Base-by-base conservation (phyloP, 768 basidiomycete genomes). In the Strobilomyces dryophilus region DNA sequence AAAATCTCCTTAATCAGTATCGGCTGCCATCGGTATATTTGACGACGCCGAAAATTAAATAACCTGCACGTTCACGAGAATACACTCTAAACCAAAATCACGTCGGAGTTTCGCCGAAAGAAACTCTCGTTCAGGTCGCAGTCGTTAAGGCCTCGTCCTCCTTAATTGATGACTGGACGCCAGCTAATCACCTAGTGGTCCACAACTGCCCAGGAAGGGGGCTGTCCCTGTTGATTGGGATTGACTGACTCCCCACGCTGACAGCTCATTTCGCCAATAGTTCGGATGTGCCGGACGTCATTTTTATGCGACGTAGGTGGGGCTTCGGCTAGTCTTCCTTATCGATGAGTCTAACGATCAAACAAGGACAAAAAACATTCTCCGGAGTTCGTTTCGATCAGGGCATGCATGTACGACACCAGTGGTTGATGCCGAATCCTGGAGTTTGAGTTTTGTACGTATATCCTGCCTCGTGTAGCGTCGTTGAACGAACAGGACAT, bases 1-100 rank as follows among this genome's bases (percentile, higher is more conserved):
- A 64, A 36, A 49, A 47, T 56, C 14, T 15, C 52, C 54, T 52
- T 60, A 51, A 53, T 35, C 45, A 54, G 52, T 35, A 54, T 45
- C 27, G 20, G 20, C 45, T 12, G 26, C 51, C 27, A 35, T 51
- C 45, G 14, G 24, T 35, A 42, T 29, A 54, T 32, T 42, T 26
- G 45, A 41, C 48, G 37, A 21, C 20, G 17, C 20, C 27, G 44
- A 31, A 29, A 40, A 31, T 46, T 24, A 24, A 24, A 24, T 24
- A 49, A 34, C 26, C 9, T 34, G 9, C 41, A 5, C 27, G 14
- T 47, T 49, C 52, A 52, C 47, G 52, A 26, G 31, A 52, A 36
- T 14, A 4, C 39, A 51, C 57, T 39, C 46, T 48, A 14, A 37
- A 35, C 9, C 12, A 18, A 21, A n/a, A 5, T n/a, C 37, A 35